Conservation (phyloP, 2,329 filamentous ascomycete genomes). For the Huntiella abstrusa region DNA sequence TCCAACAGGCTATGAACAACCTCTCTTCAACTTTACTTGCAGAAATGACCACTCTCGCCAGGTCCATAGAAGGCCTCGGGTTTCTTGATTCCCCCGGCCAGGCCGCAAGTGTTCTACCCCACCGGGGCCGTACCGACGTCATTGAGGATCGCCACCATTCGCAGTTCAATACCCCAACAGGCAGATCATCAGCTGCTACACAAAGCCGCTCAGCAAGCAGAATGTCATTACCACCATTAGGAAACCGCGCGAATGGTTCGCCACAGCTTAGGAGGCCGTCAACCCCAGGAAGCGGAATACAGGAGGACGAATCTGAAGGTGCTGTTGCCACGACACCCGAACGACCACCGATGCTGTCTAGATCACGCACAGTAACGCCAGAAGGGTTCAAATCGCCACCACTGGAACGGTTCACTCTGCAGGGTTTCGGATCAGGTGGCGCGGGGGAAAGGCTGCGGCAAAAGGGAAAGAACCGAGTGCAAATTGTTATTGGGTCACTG, state of each 20-base stretch:
- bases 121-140: conserved; percentile 5
- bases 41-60: conserved; percentile 57
- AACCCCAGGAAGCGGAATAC: conserved; percentile 27
- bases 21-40: conserved; percentile 55
- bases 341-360: conserved; percentile 8
- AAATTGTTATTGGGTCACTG: conserved; percentile 64
- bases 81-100: conserved; percentile 60
- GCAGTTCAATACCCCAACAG: conserved; percentile 28
- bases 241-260: conserved; percentile 23
- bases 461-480: conserved; percentile 62
- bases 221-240: conserved; percentile 64
- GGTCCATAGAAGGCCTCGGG: conserved; percentile 51
- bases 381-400: conserved; percentile 31
- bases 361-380: conserved; percentile 21
- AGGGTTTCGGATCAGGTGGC: conserved; percentile 54
- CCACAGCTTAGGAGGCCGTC: conserved; percentile 30
- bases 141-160: conserved; percentile 33
- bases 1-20: conserved; percentile 65
- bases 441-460: conserved; percentile 60
- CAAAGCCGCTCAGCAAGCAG: conserved; percentile 39
- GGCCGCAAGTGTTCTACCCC: conserved; percentile 18
- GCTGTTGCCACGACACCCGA: conserved; percentile 24
- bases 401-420: conserved; percentile 40
- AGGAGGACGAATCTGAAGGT: conserved; percentile 20
- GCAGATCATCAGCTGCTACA: conserved; percentile 35